A percentile compares a stretch with the other conserved stretches of the same genome.
Evolutionary conservation across 2,329 filamentous ascomycete genomes (phyloP).

Genomic region (Penicillium rolfsii): DNA sequence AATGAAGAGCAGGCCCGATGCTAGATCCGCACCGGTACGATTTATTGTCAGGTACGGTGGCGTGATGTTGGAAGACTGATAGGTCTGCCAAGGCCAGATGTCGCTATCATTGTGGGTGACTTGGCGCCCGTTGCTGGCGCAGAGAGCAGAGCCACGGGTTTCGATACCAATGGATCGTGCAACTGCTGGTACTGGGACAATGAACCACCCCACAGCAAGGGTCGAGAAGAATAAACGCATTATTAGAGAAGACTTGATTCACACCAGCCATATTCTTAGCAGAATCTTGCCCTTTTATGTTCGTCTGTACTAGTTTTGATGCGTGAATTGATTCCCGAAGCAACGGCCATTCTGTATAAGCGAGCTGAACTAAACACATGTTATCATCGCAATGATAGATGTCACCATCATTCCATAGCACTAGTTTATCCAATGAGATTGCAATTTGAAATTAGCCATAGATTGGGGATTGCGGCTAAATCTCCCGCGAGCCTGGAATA

Average conservation of each 20-base stretch:
- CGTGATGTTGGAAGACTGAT: constrained; percentile 10
- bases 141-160: not conserved
- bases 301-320: not conserved
- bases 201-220: not conserved
- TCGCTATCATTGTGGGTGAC: constrained; percentile 1
- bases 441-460: not conserved
- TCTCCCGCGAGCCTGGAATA: not conserved
- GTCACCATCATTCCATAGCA: not conserved
- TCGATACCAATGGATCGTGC: not conserved
- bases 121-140: constrained; percentile 4
- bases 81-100: constrained; percentile 11
- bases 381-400: not conserved
- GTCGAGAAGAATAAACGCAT: not conserved
- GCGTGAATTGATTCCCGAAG: not conserved
- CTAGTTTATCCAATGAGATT: not conserved
- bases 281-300: not conserved
- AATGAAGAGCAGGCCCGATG: constrained; percentile 12
- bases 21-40: constrained; percentile 9
- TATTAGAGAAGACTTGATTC: not conserved
- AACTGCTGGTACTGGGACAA: not conserved
- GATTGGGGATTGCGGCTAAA: not conserved
- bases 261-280: not conserved
- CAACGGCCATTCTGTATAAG: not conserved
- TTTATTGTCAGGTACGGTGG: constrained; percentile 11
- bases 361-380: not conserved